Base-by-base conservation (phyloP, 371 early-diverging fungal genomes). In the Mortierella sp. region DNA sequence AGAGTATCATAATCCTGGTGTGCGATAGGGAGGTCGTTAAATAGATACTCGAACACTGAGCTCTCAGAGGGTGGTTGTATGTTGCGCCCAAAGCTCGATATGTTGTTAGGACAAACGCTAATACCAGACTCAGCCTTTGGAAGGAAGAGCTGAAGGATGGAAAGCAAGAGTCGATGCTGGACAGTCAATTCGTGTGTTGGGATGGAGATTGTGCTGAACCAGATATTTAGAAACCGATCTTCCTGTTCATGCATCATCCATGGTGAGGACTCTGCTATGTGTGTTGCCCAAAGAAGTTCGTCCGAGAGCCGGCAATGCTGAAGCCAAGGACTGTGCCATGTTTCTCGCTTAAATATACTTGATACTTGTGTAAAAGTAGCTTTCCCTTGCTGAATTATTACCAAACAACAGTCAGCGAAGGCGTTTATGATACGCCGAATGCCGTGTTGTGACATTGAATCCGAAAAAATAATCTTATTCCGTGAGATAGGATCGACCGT, bases 201-300 rank as follows among this genome's bases (percentile, higher is more conserved):
- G 9, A 57, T 21, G 11, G 71, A 45, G 2, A 67, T 64, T 6
- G 76, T 64, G 16, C 63, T 25, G 47, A 75, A 75, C 76, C 76
- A 75, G 4, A 71, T 18, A 3, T 21, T 50, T 37, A 75, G 50
- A 26, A 75, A 70, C 12, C 60, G 7, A 11, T 67, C 68, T 43
- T 75, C 76, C 21, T 75, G 26, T 28, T 16, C 56, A 30, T 51
- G 16, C 4, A 75, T 25, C 29, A 62, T 29, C 47, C 46, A 21
- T 0, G 76, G 71, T 21, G 25, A 47, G 46, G 25, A 56, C 19
- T 67, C 68, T 5, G 60, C 48, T 19, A 67, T 9, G 4, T 66
- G 59, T 0, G 66, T 66, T 21, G 79, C 66, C 79, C 79, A 77
- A 1, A 50, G 47, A 15, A 72, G 44, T 26, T 72, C 64, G n/a